Evolutionary conservation across 1,284 basidiomycete genomes (phyloP).

Genomic region (Naganishia albida): DNA sequence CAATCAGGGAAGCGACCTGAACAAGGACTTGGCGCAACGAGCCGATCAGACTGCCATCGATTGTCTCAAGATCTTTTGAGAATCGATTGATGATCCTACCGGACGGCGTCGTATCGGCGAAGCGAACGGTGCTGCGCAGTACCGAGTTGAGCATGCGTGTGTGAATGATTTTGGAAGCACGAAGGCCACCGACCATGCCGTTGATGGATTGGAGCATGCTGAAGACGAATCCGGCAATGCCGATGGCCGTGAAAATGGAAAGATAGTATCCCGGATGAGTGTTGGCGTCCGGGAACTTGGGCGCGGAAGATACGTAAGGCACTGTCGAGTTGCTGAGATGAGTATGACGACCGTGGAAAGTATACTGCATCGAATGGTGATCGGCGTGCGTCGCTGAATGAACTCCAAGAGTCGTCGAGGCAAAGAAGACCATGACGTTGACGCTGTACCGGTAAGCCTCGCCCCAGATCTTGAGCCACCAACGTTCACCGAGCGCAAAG

Average conservation of each 20-base stretch:
- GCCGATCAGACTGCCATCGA: conserved; percentile 69
- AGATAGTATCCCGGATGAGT: conserved; percentile 55
- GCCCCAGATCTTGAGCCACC: conserved; percentile 71
- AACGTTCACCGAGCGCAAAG: conserved; percentile 53
- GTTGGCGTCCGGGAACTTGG: conserved; percentile 51
- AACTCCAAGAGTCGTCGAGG: conserved; percentile 1
- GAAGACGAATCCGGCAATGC: conserved; percentile 23
- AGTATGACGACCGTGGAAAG: conserved; percentile 3
- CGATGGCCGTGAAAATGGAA: conserved; percentile 47
- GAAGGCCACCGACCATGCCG: conserved; percentile 19
- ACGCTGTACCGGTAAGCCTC: conserved; percentile 38
- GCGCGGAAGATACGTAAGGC: background rate
- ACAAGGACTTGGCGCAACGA: conserved; percentile 72
- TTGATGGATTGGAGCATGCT: conserved; percentile 12
- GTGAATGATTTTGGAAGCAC: conserved; percentile 42
- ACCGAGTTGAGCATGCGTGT: conserved; percentile 41
- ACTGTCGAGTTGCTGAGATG: background rate
- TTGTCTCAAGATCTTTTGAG: conserved; percentile 75
- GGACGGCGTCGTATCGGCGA: conserved; percentile 52
- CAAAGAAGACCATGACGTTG: conserved; percentile 13
- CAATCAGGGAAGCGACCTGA: conserved; percentile 70
- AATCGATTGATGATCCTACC: conserved; percentile 57
- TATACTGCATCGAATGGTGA: conserved; percentile 7
- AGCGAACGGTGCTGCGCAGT: conserved; percentile 45
- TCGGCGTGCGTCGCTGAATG: conserved; percentile 5